A percentile compares a stretch with the other conserved stretches of the same genome.
Evolutionary conservation across 768 basidiomycete genomes (phyloP).

Genomic region (Rhodosporidiobolus odoratus): DNA sequence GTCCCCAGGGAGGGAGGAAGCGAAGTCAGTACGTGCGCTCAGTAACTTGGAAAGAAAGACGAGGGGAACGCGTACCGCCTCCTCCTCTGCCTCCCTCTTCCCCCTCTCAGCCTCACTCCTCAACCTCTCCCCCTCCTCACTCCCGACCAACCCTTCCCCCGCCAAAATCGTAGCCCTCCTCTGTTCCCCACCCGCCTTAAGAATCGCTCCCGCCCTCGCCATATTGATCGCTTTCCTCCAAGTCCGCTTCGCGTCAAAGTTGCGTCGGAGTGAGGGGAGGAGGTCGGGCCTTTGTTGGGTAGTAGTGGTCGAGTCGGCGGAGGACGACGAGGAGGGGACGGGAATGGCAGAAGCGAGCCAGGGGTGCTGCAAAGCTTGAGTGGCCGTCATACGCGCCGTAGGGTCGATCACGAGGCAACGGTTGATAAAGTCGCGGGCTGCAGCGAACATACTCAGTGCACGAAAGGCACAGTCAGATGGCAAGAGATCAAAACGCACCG

Average conservation of each 20-base stretch:
- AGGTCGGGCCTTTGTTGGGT: conserved; percentile 59
- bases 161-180: conserved; percentile 22
- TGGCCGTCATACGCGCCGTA: conserved; percentile 68
- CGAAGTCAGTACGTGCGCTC: too few species aligned
- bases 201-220: conserved; percentile 28
- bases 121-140: conserved; percentile 18
- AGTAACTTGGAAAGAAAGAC: too few species aligned
- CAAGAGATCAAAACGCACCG: conserved; percentile 1
- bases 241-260: conserved; percentile 78
- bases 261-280: conserved; percentile 80
- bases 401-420: conserved; percentile 83
- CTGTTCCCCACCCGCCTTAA: conserved; percentile 30
- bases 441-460: conserved; percentile 33
- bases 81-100: conserved; percentile 32
- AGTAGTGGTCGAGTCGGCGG: conserved; percentile 56
- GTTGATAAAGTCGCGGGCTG: conserved; percentile 73
- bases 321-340: neutral
- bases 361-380: conserved; percentile 63
- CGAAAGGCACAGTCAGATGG: neutral
- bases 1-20: too few species aligned
- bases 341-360: conserved; percentile 55
- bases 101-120: conserved; percentile 18
- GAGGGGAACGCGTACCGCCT: conserved; percentile 32
- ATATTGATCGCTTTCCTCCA: conserved; percentile 49
- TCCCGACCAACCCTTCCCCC: neutral